Percentiles rank a stretch among this genome's conserved stretches.
Evolutionary conservation across 257 asterid genomes (phyloP).

Genomic region (Fraxinus americana): DNA sequence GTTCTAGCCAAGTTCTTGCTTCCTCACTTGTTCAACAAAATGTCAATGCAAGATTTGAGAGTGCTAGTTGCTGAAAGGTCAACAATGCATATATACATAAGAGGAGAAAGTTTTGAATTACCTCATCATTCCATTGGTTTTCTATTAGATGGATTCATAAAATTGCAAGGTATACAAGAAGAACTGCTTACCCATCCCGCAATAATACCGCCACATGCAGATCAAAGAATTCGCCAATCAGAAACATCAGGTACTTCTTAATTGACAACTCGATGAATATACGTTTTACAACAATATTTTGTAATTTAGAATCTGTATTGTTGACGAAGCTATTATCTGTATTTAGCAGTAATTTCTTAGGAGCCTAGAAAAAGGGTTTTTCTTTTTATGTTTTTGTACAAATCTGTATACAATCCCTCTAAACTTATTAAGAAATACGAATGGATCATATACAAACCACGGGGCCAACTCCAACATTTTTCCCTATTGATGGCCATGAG

Average conservation of each 20-base stretch:
- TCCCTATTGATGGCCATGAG: not conserved
- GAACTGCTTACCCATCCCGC: constrained; percentile 76
- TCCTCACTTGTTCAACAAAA: constrained; percentile 77
- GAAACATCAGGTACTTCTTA: constrained; percentile 61
- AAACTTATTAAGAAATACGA: not conserved
- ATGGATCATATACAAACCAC: not conserved
- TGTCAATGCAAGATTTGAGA: constrained; percentile 81
- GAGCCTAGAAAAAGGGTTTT: not conserved
- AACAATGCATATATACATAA: constrained; percentile 58
- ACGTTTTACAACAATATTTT: not conserved
- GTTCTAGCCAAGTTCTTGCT: constrained; percentile 76
- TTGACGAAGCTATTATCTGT: not conserved
- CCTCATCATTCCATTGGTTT: constrained; percentile 76
- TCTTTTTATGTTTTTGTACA: not conserved
- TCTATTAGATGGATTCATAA: constrained; percentile 84
- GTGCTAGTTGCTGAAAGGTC: constrained; percentile 75
- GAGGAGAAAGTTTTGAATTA: constrained; percentile 82
- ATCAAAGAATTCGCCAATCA: constrained; percentile 50
- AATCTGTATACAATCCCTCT: not conserved
- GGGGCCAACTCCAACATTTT: not conserved
- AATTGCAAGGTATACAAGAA: constrained; percentile 56
- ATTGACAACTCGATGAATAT: constrained; percentile 10
- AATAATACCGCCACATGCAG: constrained; percentile 50
- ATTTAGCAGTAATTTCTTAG: not conserved
- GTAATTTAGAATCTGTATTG: not conserved